These are phyloP conservation scores for Ophidiomyces ophidiicola DNA, from an alignment of 2,329 filamentous ascomycete genomes.

Conservation along the genomic window DNA sequence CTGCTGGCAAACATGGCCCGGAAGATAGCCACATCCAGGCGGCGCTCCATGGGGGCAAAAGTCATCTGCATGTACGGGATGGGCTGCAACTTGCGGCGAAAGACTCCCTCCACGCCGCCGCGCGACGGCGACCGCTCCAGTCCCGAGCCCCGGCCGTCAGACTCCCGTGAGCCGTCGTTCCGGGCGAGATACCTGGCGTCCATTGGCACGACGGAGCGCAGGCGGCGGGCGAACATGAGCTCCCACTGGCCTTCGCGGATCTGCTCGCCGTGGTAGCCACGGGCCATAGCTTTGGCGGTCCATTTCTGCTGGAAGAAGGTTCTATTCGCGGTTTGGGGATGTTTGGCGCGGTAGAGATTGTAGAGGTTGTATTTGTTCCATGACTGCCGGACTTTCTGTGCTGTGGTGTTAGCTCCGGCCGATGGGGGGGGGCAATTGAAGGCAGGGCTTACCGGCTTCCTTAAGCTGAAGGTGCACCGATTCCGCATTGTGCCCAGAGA, in stretches of 20 bases:
- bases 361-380: slow-evolving; percentile 98
- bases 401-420: slow-evolving; percentile 1
- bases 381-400: slow-evolving; percentile 80
- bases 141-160: slow-evolving; percentile 72
- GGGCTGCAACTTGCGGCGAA: slow-evolving; percentile 26
- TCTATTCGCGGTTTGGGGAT: slow-evolving; percentile 34
- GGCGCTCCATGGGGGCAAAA: slow-evolving; percentile 78
- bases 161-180: slow-evolving; percentile 70
- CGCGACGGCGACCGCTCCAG: slow-evolving; percentile 27
- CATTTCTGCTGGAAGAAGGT: slow-evolving; percentile 99
- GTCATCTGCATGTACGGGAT: slow-evolving; percentile 96
- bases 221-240: slow-evolving; percentile 74
- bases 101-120: slow-evolving; percentile 7
- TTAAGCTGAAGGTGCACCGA: slow-evolving; percentile 33
- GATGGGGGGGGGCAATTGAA: background rate
- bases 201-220: slow-evolving; percentile 78
- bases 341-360: slow-evolving; percentile 55
- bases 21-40: slow-evolving; percentile 90
- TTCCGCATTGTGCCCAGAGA: slow-evolving; percentile 32
- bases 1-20: slow-evolving; percentile 89
- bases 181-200: slow-evolving; percentile 64
- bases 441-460: slow-evolving; percentile 24
- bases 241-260: slow-evolving; percentile 88
- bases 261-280: slow-evolving; percentile 89
- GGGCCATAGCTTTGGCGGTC: slow-evolving; percentile 68